Evolutionary conservation across 2,329 filamentous ascomycete genomes (phyloP).

Genomic region (Stagonosporopsis vannaccii): DNA sequence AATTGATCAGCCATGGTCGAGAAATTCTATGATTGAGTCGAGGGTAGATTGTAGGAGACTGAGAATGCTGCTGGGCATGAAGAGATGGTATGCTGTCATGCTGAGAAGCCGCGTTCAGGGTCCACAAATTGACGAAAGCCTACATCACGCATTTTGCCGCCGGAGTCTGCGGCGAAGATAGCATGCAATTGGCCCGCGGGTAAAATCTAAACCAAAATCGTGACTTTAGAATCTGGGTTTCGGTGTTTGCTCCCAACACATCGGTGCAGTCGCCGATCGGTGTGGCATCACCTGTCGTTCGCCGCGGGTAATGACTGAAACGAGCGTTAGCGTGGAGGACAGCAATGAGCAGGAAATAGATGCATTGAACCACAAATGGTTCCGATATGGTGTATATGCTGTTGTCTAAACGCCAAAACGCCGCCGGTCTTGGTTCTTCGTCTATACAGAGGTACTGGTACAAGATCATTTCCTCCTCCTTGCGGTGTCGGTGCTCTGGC

Average conservation of each 20-base stretch:
- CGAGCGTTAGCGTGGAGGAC: slow-evolving; percentile 14
- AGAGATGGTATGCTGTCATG: slow-evolving; percentile 16
- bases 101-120: slow-evolving; percentile 4
- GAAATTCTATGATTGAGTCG: not conserved
- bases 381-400: slow-evolving; percentile 19
- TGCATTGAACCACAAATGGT: slow-evolving; percentile 13
- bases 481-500: slow-evolving; percentile 23
- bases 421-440: slow-evolving; percentile 18
- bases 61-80: slow-evolving; percentile 14
- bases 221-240: not conserved
- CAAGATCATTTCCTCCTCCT: slow-evolving; percentile 31
- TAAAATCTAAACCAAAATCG: slow-evolving; percentile 27
- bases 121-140: slow-evolving; percentile 16
- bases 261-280: slow-evolving; percentile 18
- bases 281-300: slow-evolving; percentile 9
- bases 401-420: slow-evolving; percentile 32
- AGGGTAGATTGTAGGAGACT: not conserved
- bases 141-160: slow-evolving; percentile 43
- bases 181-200: slow-evolving; percentile 32
- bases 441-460: slow-evolving; percentile 31
- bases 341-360: slow-evolving; percentile 3
- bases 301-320: slow-evolving; percentile 21
- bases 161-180: slow-evolving; percentile 34
- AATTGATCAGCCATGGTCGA: slow-evolving; percentile 65
- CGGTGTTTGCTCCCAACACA: slow-evolving; percentile 10